Conservation (phyloP, 192 early-diverging fungal species). For the Phycomyces blakesleeanus region DNA sequence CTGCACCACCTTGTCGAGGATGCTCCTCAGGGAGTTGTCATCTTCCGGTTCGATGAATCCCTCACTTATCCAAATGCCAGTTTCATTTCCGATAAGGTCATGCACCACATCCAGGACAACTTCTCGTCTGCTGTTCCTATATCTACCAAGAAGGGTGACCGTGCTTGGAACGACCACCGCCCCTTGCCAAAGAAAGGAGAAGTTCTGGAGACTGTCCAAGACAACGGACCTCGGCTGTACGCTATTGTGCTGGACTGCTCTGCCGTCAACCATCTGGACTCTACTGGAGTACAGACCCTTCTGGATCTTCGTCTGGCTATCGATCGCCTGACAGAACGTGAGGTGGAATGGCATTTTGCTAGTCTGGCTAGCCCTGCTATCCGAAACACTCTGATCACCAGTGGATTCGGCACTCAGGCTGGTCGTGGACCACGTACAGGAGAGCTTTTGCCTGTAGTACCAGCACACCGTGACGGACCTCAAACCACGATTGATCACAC, state of each 20-base stretch:
- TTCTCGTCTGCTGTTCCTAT: conserved; percentile 15
- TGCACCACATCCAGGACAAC: conserved; percentile 30
- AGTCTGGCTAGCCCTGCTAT: conserved; percentile 29
- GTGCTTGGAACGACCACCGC: conserved; percentile 29
- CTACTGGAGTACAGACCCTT: conserved; percentile 35
- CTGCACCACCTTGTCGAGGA: conserved; percentile 25
- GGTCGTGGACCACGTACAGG: neutral
- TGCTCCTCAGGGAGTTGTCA: conserved; percentile 60
- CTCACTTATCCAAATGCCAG: conserved; percentile 72
- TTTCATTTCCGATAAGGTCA: conserved; percentile 57
- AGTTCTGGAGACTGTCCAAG: conserved; percentile 28
- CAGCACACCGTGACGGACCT: conserved; percentile 24
- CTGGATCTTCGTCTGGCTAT: conserved; percentile 31
- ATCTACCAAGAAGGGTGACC: conserved; percentile 20
- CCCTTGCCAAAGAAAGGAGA: neutral
- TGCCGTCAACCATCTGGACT: conserved; percentile 33
- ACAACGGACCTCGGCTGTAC: conserved; percentile 23
- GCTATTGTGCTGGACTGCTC: conserved; percentile 33
- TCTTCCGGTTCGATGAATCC: conserved; percentile 70
- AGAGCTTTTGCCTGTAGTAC: conserved; percentile 32
- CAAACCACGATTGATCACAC: neutral
- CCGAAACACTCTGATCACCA: conserved; percentile 22
- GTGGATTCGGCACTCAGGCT: conserved; percentile 28
- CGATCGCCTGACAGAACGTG: conserved; percentile 26
- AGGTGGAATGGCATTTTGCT: conserved; percentile 36